Conservation (phyloP, 441 rosid genomes). For the Pelargonium myrrhifolium region DNA sequence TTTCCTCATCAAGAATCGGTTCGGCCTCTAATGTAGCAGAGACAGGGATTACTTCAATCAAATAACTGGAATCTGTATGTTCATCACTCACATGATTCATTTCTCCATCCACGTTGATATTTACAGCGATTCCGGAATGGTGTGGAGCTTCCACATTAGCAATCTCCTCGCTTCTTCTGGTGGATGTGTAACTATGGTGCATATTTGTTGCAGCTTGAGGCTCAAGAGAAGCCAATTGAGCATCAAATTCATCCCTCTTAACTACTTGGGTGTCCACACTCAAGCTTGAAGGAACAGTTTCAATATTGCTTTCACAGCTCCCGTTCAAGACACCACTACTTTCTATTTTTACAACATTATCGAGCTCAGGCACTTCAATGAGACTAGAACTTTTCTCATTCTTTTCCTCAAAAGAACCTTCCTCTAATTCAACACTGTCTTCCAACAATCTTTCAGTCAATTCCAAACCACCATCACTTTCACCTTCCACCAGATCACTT, state of each 20-base stretch:
- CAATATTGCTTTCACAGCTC: constrained; percentile 15
- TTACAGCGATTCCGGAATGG: constrained; percentile 12
- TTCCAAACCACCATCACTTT: not conserved
- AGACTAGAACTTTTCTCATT: constrained; percentile 19
- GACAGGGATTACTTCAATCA: constrained; percentile 18
- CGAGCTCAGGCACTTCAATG: constrained; percentile 8
- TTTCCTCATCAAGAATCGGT: constrained; percentile 21
- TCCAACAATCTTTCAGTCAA: not conserved
- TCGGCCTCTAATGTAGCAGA: constrained; percentile 21
- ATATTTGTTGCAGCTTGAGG: constrained; percentile 8
- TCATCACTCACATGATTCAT: constrained; percentile 5
- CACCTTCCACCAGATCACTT: not conserved
- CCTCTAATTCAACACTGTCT: not conserved
- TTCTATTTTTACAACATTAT: constrained; percentile 19
- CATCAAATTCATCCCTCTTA: constrained; percentile 15
- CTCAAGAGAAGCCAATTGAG: constrained; percentile 10
- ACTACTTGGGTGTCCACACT: constrained; percentile 8
- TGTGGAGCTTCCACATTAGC: constrained; percentile 11
- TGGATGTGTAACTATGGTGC: constrained; percentile 13
- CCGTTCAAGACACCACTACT: constrained; percentile 13
- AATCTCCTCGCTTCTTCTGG: constrained; percentile 23
- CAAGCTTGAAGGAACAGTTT: constrained; percentile 7
- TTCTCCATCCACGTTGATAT: constrained; percentile 14
- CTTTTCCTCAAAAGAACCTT: constrained; percentile 10
- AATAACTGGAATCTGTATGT: constrained; percentile 22